Percentiles rank a stretch among this genome's conserved stretches.
phyloP scores from a whole-genome alignment of 2,329 filamentous ascomycete species.

The Aureobasidium sp. region DNA sequence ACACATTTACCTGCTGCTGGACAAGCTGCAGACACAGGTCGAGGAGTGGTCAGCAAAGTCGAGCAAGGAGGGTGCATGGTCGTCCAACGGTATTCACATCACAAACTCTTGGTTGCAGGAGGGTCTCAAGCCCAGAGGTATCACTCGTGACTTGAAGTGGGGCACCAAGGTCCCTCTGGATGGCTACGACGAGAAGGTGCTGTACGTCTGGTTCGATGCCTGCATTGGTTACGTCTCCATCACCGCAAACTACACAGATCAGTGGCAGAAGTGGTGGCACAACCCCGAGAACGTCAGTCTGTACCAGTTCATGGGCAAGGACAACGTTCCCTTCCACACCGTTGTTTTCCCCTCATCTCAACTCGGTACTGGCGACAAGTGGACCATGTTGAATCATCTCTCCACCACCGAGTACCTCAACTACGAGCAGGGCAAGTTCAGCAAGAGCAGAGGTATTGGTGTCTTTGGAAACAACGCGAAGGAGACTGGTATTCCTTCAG shows the following conservation, averaged over 20 bases:
- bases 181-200: conserved; percentile 67
- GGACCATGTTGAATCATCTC: conserved; percentile 84
- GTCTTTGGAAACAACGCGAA: conserved; percentile 88
- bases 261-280: conserved; percentile 94
- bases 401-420: conserved; percentile 87
- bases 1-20: conserved; percentile 82
- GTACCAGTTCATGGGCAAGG: conserved; percentile 95
- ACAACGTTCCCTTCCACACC: conserved; percentile 80
- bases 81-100: conserved; percentile 65
- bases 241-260: conserved; percentile 77
- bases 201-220: conserved; percentile 91
- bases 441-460: conserved; percentile 80
- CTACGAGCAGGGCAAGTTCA: conserved; percentile 87
- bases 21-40: conserved; percentile 72
- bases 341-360: conserved; percentile 88
- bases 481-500: conserved; percentile 74
- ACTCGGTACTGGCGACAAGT: conserved; percentile 74
- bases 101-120: conserved; percentile 76
- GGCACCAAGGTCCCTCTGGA: conserved; percentile 58
- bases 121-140: conserved; percentile 78
- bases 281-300: conserved; percentile 80
- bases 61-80: conserved; percentile 69
- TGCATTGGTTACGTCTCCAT: conserved; percentile 96
- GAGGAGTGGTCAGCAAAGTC: conserved; percentile 70
- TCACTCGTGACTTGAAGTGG: conserved; percentile 91